phyloP scores from a whole-genome alignment of 495 filamentous ascomycete species.

The Penicillium salamii region DNA sequence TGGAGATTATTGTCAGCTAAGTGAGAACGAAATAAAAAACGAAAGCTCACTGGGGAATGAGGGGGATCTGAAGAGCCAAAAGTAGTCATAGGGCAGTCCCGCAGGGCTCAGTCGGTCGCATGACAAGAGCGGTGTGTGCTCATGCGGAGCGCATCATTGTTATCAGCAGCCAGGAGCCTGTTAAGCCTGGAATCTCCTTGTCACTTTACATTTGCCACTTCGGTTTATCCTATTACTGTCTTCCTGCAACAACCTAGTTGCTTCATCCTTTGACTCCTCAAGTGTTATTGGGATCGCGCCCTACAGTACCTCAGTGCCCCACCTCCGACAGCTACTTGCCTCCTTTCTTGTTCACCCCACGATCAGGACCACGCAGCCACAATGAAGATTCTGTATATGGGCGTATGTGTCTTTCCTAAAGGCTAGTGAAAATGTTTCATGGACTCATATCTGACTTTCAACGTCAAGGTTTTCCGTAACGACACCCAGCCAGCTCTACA shows the following conservation, averaged over 20 bases:
- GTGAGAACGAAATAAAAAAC: background rate
- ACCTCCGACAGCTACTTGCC: constrained; percentile 3
- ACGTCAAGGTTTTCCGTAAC: constrained; percentile 72
- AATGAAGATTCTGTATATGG: constrained; percentile 96
- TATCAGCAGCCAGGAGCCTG: constrained; percentile 8
- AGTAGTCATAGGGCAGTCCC: constrained; percentile 12
- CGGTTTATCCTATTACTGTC: background rate
- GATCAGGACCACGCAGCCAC: constrained; percentile 29
- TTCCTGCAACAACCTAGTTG: background rate
- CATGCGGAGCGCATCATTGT: constrained; percentile 10
- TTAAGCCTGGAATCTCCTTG: background rate
- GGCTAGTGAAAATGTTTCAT: constrained; percentile 2
- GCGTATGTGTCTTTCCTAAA: constrained; percentile 53
- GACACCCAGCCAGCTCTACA: constrained; percentile 74
- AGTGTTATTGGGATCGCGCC: background rate
- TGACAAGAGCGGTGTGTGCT: constrained; percentile 8
- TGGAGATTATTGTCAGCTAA: background rate
- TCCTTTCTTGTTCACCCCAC: constrained; percentile 8
- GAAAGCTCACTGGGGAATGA: background rate
- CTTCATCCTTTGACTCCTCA: background rate
- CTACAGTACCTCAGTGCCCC: background rate
- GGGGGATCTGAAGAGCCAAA: constrained; percentile 5
- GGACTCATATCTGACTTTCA: background rate
- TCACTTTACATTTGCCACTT: constrained; percentile 5
- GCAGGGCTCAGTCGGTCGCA: constrained; percentile 11